Base-by-base conservation (phyloP, 257 asterid species). In the Euphrasia confusa region DNA sequence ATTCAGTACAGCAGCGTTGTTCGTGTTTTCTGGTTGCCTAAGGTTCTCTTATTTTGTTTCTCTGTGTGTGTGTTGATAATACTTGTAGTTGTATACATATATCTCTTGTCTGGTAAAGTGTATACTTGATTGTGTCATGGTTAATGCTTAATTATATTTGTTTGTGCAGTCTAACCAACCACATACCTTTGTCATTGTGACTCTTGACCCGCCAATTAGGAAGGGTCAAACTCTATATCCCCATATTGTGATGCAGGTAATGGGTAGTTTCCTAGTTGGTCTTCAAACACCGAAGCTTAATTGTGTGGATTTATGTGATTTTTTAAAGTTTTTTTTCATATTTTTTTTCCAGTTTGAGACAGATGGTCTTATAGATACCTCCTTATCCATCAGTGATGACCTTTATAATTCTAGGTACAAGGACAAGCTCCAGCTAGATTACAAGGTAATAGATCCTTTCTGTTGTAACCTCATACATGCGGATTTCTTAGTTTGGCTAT, bases 181-280 rank as follows among this genome's bases (percentile, higher is more conserved):
- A 1, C 95, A 86, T 71, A 92, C 99, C 27, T 86, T 89, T 65
- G 97, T 92, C 47, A 77, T 92, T 53, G 85, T 92, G 65, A 86
- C 96, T 49, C 96, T 92, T 75, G 99, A 92, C 71, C 99, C 99
- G 48, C 99, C 99, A 21, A 92, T 92, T 67, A 80, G 99, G 80
- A 92, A 92, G 79, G 97, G 99, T 54, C 99, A 92, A 78, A 89
- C 97, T 45, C 68, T 92, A 73, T 92, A 92, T 70, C 99, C 96
- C 7, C 96, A 92, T 79, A 92, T 92, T 45, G 97, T 92, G 58
- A 71, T 92, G 84, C 99, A 92, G 99, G 97, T 93, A 80, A 66
- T 73, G 59, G 71, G 14, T 60, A 44, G 35, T 55, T 73, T 56
- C 70, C 12, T 60, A 44, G 42, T 55, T 26, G 35, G 54, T 5